phyloP scores from a whole-genome alignment of 2,329 filamentous ascomycete species.

The Penicillium corylophilum region DNA sequence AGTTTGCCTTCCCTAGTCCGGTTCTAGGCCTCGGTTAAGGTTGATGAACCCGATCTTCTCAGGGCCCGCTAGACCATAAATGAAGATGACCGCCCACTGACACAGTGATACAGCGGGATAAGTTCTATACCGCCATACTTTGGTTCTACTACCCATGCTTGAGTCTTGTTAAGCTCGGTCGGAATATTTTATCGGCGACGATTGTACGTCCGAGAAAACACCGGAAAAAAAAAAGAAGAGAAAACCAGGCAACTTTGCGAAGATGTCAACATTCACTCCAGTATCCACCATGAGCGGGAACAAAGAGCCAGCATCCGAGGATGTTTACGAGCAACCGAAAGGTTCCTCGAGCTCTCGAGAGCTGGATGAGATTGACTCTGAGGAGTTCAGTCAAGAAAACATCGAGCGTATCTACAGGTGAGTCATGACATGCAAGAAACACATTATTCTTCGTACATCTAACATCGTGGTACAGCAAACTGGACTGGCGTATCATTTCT shows the following conservation, averaged over 20 bases:
- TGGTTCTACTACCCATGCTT: neutral
- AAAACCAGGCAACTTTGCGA: neutral
- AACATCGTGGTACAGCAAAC: slow-evolving; percentile 43
- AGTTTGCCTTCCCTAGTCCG: neutral
- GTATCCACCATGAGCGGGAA: slow-evolving; percentile 1
- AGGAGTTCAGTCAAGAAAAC: slow-evolving; percentile 32
- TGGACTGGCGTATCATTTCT: slow-evolving; percentile 60
- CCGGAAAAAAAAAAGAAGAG: neutral
- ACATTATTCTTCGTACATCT: neutral
- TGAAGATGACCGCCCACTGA: slow-evolving; percentile 4
- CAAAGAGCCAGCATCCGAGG: slow-evolving; percentile 12
- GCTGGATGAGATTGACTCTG: slow-evolving; percentile 22
- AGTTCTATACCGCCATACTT: neutral
- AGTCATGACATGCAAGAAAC: neutral
- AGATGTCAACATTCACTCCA: slow-evolving; percentile 10
- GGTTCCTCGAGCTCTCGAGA: neutral
- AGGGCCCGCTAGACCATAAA: neutral
- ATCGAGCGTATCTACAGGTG: slow-evolving; percentile 43
- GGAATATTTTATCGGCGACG: neutral
- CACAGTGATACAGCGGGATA: slow-evolving; percentile 28
- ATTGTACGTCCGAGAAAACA: neutral
- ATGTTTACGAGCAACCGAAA: slow-evolving; percentile 13
- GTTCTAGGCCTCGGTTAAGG: slow-evolving; percentile 8
- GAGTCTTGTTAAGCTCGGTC: neutral
- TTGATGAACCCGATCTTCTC: slow-evolving; percentile 1